A percentile compares a stretch with the other conserved stretches of the same genome.
phyloP scores from a whole-genome alignment of 192 early-diverging fungal genomes.

The Diversispora eburnea region DNA sequence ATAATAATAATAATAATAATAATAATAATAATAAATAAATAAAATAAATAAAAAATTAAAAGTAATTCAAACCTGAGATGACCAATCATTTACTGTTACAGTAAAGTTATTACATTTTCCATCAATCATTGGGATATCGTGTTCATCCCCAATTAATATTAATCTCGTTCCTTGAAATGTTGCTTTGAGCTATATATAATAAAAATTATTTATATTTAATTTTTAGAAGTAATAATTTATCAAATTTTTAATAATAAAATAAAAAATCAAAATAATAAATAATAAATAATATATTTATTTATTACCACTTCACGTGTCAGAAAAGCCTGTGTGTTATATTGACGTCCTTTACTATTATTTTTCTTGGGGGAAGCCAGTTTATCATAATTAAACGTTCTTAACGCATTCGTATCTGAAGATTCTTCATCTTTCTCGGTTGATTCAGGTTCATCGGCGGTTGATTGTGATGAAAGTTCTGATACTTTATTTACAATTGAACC shows the following conservation, averaged over 20 bases:
- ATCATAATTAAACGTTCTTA: conserved; percentile 25
- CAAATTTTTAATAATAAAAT: background rate
- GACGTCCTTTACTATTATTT: background rate
- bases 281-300: background rate
- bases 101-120: conserved; percentile 75
- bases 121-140: conserved; percentile 90
- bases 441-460: conserved; percentile 20
- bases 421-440: conserved; percentile 1
- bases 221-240: background rate
- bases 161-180: conserved; percentile 66
- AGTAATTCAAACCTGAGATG: conserved; percentile 47
- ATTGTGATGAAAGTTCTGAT: conserved; percentile 46
- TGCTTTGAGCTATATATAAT: conserved; percentile 47
- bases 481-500: conserved; percentile 76
- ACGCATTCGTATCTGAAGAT: conserved; percentile 22
- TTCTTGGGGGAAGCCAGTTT: conserved; percentile 11
- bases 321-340: too few relatives aligned
- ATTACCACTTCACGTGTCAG: conserved; percentile 34
- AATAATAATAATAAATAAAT: background rate
- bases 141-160: conserved; percentile 90
- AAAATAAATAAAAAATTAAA: too few relatives aligned
- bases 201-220: too few relatives aligned
- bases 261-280: background rate
- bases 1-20: conserved; percentile 4
- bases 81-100: conserved; percentile 84